These are phyloP conservation scores for Paecilomyces dactylethromorphus DNA, from an alignment of 2,329 filamentous ascomycete genomes.

Conservation along the genomic window DNA sequence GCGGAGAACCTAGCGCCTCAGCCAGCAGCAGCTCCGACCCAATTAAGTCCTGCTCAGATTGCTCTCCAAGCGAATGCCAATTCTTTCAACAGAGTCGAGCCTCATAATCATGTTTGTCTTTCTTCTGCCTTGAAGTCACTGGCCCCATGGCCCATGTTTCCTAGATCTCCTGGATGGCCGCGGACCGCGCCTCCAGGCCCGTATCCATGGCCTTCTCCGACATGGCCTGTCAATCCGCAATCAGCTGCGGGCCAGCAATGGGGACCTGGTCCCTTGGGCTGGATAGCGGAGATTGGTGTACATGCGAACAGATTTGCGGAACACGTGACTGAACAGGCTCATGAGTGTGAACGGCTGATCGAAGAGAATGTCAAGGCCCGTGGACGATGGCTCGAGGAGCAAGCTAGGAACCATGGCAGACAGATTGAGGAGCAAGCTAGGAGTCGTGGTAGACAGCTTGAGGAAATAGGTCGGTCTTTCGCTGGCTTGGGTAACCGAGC, in stretches of 20 bases:
- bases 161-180: background rate
- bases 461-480: constrained; percentile 11
- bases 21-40: constrained; percentile 2
- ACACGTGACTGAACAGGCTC: constrained; percentile 26
- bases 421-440: constrained; percentile 27
- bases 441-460: constrained; percentile 19
- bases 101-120: background rate
- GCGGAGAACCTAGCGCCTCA: constrained; percentile 6
- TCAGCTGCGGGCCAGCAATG: background rate
- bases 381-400: constrained; percentile 32
- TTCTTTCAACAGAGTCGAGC: background rate
- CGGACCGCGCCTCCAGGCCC: background rate
- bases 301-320: constrained; percentile 36
- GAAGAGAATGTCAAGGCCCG: constrained; percentile 33
- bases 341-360: constrained; percentile 29
- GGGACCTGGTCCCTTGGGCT: constrained; percentile 17
- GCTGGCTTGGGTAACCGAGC: background rate
- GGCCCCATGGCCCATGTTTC: background rate
- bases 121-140: background rate
- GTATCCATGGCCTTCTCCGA: background rate
- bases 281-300: constrained; percentile 27
- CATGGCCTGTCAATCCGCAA: background rate
- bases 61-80: background rate
- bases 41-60: background rate
- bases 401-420: constrained; percentile 22